phyloP scores from a whole-genome alignment of 441 rosid genomes.

The Syzygium malaccense region DNA sequence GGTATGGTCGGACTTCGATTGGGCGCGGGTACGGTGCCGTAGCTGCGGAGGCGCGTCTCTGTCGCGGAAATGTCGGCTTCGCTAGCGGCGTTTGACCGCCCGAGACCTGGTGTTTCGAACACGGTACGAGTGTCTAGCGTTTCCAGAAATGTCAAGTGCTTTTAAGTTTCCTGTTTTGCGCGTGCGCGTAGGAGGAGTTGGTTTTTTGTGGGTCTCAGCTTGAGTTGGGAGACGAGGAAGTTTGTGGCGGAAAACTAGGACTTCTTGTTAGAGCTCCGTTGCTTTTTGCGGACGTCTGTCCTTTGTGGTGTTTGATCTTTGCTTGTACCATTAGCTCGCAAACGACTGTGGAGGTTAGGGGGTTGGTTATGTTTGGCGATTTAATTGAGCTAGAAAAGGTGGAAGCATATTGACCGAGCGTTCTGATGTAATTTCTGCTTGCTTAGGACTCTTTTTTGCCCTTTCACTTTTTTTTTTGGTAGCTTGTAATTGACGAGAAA shows the following conservation, averaged over 20 bases:
- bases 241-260: background rate
- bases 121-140: constrained; percentile 42
- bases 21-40: background rate
- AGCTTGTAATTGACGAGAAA: background rate
- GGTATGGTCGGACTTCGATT: background rate
- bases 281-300: background rate
- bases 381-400: background rate
- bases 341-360: background rate
- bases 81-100: constrained; percentile 84
- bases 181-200: background rate
- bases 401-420: background rate
- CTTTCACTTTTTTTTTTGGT: background rate
- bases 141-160: background rate
- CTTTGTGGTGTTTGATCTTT: background rate
- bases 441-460: background rate
- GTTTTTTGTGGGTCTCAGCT: background rate
- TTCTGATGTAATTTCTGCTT: background rate
- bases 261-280: background rate
- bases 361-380: background rate
- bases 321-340: background rate
- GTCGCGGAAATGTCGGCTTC: constrained; percentile 66
- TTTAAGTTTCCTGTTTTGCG: background rate
- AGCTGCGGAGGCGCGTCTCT: constrained; percentile 24
- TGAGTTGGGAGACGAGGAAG: background rate
- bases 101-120: constrained; percentile 60